Conservation (phyloP, 768 basidiomycete species). For the Roridomyces roridus region DNA sequence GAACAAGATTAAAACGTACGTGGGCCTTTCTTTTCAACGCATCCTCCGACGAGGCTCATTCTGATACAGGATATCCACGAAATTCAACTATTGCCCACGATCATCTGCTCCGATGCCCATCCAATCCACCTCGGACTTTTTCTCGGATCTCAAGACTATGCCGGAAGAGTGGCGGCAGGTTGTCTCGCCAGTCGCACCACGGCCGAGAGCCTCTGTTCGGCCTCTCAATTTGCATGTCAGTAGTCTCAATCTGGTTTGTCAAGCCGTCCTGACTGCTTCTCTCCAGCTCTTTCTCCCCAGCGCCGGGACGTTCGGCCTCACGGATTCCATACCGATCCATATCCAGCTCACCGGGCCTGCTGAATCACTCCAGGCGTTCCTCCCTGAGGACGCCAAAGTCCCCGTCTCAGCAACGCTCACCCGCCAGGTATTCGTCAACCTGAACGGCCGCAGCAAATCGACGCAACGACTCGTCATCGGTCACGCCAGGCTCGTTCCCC, state of each 20-base stretch:
- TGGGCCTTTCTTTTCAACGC: not conserved
- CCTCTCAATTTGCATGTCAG: conserved; percentile 36
- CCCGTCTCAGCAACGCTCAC: conserved; percentile 6
- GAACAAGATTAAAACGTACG: conserved; percentile 54
- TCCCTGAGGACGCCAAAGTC: not conserved
- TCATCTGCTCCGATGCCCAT: conserved; percentile 63
- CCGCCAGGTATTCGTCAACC: conserved; percentile 12
- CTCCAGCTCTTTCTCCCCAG: conserved; percentile 18
- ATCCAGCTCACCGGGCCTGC: conserved; percentile 18
- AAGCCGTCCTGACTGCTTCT: no score
- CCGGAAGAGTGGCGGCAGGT: conserved; percentile 74
- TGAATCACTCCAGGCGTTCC: conserved; percentile 8
- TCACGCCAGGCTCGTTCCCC: conserved; percentile 1
- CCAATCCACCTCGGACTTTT: conserved; percentile 52
- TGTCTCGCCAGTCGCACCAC: conserved; percentile 47
- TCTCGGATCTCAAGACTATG: conserved; percentile 61
- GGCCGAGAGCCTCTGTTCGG: conserved; percentile 36
- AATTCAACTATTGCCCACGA: conserved; percentile 59
- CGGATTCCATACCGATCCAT: conserved; percentile 19
- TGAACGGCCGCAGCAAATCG: conserved; percentile 3
- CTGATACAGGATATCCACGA: conserved; percentile 49
- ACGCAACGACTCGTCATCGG: conserved; percentile 3
- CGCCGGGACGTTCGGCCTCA: conserved; percentile 17
- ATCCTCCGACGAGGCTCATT: not conserved
- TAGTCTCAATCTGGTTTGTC: no score